These are phyloP conservation scores for Diutina pseudorugosa DNA, from an alignment of 1,139 yeast species.

Conservation along the genomic window DNA sequence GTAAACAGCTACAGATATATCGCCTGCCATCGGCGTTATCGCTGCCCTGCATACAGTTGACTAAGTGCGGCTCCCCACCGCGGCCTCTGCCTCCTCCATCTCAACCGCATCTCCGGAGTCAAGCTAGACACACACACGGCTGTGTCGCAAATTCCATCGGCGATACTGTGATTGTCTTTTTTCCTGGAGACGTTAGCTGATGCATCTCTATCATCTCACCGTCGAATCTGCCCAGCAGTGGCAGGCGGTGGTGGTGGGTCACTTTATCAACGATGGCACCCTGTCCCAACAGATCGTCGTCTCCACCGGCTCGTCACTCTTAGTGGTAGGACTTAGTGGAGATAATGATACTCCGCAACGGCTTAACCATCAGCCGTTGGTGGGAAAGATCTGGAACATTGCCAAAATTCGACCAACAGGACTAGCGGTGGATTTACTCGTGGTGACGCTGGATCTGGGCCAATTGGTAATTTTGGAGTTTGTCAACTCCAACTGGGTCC, in stretches of 20 bases:
- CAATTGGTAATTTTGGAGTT: conserved; percentile 44
- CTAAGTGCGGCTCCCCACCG: too few species aligned
- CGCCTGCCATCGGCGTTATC: too few species aligned
- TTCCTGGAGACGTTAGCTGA: too few species aligned
- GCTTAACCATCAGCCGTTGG: conserved; percentile 33
- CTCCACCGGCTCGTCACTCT: conserved; percentile 42
- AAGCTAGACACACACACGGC: too few species aligned
- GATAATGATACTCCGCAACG: conserved; percentile 42
- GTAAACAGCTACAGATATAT: too few species aligned
- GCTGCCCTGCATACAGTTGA: too few species aligned
- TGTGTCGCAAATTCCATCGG: not conserved
- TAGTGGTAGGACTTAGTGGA: conserved; percentile 39
- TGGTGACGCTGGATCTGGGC: conserved; percentile 80
- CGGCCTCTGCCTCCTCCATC: too few species aligned
- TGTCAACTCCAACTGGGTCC: conserved; percentile 24
- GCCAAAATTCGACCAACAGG: conserved; percentile 42
- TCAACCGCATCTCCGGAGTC: too few species aligned
- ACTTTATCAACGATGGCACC: conserved; percentile 43
- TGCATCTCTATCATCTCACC: conserved; percentile 52
- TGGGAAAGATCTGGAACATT: conserved; percentile 48
- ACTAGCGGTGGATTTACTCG: conserved; percentile 40
- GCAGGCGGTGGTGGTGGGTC: conserved; percentile 48
- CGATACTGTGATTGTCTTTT: too few species aligned
- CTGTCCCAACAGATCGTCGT: conserved; percentile 50
- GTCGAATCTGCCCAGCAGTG: conserved; percentile 45